These are phyloP conservation scores for Elsinoe necatrix DNA, from an alignment of 2,329 filamentous ascomycete genomes.

Conservation along the genomic window DNA sequence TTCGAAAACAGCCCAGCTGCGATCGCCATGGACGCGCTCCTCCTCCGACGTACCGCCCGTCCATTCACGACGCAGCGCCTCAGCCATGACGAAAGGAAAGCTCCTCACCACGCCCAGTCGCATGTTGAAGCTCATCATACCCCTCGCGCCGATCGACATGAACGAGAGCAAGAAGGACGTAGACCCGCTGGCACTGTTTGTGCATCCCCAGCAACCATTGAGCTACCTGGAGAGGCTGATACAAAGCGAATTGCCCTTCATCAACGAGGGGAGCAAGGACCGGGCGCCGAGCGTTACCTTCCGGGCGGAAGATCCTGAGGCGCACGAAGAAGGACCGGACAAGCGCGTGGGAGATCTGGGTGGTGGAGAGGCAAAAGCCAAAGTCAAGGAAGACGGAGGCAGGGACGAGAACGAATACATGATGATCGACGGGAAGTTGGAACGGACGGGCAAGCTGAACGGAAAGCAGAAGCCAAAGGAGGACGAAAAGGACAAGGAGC, in stretches of 20 bases:
- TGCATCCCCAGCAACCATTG: conserved; percentile 83
- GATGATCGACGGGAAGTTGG: conserved; percentile 42
- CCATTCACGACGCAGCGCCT: conserved; percentile 41
- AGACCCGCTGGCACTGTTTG: conserved; percentile 75
- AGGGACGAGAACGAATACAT: conserved; percentile 42
- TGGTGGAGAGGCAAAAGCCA: conserved; percentile 47
- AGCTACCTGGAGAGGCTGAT: conserved; percentile 85
- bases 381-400: conserved; percentile 31
- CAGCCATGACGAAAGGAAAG: conserved; percentile 63
- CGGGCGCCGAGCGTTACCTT: conserved; percentile 69
- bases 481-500: conserved; percentile 9
- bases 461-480: conserved; percentile 21
- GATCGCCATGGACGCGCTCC: conserved; percentile 59
- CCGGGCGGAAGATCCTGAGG: conserved; percentile 65
- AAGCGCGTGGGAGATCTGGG: conserved; percentile 27
- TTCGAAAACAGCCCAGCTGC: conserved; percentile 49
- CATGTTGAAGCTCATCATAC: conserved; percentile 71
- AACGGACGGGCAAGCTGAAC: conserved; percentile 37
- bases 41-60: conserved; percentile 53
- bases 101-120: conserved; percentile 72
- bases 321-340: conserved; percentile 41
- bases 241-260: conserved; percentile 71
- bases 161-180: conserved; percentile 58
- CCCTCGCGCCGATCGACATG: conserved; percentile 55
- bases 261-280: conserved; percentile 55